Evolutionary conservation across 208 protist genomes (phyloP).

Genomic region (Trichomonas gallinae): DNA sequence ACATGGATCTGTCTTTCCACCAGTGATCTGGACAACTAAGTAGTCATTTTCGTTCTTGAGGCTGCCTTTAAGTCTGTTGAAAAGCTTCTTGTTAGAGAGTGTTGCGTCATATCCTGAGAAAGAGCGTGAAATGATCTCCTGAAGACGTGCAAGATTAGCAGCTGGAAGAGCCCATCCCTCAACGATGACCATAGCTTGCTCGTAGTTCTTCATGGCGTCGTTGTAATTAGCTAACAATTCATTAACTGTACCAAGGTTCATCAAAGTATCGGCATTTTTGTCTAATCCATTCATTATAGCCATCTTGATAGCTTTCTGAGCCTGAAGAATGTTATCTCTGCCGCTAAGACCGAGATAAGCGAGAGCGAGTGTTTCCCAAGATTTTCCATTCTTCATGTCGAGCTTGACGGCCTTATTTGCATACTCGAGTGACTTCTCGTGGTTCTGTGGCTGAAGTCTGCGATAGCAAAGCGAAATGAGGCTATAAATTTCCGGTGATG

Average conservation of each 20-base stretch:
- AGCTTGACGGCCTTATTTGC: slow-evolving; percentile 1
- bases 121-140: not conserved
- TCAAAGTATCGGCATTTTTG: not conserved
- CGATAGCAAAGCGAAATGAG: not conserved
- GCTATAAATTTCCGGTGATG: not conserved
- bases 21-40: not conserved
- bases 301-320: not conserved
- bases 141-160: not conserved
- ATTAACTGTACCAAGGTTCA: not conserved
- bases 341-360: not conserved
- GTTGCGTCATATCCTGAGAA: not conserved
- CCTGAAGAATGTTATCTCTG: not conserved
- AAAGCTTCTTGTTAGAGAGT: not conserved
- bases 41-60: not conserved
- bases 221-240: not conserved
- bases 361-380: not conserved
- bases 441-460: not conserved
- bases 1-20: not conserved
- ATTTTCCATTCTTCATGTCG: not conserved
- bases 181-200: not conserved
- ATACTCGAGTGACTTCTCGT: not conserved
- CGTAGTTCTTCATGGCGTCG: not conserved
- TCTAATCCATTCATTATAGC: not conserved
- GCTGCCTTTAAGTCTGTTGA: not conserved
- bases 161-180: not conserved